Percentiles rank a stretch among this genome's conserved stretches.
Evolutionary conservation across 192 early-diverging fungal species (phyloP).

Genomic region (Umbelopsis ramanniana): DNA sequence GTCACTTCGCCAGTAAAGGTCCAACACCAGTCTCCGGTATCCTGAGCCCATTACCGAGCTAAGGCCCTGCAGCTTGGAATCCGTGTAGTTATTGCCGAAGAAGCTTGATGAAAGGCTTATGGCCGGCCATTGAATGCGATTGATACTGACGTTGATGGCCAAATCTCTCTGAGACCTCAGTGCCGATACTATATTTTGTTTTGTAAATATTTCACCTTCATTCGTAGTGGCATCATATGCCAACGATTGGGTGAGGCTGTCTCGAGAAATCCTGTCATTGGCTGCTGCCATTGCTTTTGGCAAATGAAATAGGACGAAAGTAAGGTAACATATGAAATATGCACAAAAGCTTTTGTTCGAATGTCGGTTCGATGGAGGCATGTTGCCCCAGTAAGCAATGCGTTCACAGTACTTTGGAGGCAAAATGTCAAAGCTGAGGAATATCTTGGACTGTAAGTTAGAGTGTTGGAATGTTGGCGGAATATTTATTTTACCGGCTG

Average conservation of each 20-base stretch:
- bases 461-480: neutral
- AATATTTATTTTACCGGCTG: neutral
- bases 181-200: slow-evolving; percentile 16
- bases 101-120: slow-evolving; percentile 34
- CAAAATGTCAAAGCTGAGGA: neutral
- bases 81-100: slow-evolving; percentile 33
- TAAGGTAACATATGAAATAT: neutral
- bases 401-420: neutral
- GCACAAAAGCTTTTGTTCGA: neutral
- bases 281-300: neutral
- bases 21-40: slow-evolving; percentile 30
- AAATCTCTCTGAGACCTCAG: slow-evolving; percentile 37
- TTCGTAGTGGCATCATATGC: slow-evolving; percentile 1
- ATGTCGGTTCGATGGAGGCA: neutral
- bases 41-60: slow-evolving; percentile 19
- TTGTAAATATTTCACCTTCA: neutral
- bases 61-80: neutral
- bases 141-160: slow-evolving; percentile 32
- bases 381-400: neutral
- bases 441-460: neutral
- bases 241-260: neutral
- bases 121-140: slow-evolving; percentile 36
- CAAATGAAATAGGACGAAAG: neutral
- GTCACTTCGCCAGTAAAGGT: slow-evolving; percentile 35
- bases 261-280: neutral